Base-by-base conservation (phyloP, 1,284 basidiomycete species). In the Pascua sp. region DNA sequence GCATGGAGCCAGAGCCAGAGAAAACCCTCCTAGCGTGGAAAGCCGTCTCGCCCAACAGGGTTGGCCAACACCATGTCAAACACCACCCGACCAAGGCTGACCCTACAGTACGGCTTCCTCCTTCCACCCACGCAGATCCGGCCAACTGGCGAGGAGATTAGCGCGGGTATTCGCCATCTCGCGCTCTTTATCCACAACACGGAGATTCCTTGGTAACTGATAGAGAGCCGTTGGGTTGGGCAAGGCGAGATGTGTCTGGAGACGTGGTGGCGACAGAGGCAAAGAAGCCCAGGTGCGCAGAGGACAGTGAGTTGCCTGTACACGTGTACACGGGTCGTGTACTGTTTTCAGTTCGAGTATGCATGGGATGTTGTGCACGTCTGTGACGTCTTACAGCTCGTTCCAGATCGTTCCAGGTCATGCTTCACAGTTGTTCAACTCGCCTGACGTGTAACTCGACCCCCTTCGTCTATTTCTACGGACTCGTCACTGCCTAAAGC, bases 81-180 rank as follows among this genome's bases (percentile, higher is more conserved):
- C 24, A 3, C 24, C 24, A 32, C 24, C 24, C 24, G 24, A 32
- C 24, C 24, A 9, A 42, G n/a, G 13, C 50, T 39, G 36, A 47
- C 18, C 11, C 18, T 42, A 17, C 70, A 90, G 84, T 90, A 89
- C 67, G 90, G 89, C 38, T 92, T 90, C 76, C 76, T 87, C 11
- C 78, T 92, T 0, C 90, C 90, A 0, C 78, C 84, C 0, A 77
- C 80, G 55, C 85, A 85, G 80, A 91, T 93, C 63, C 77, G 86
- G 10, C 87, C 89, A 0, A 85, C 88, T 0, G 89, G 87, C 1
- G 86, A 89, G 70, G 90, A 92, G 76, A 85, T 85, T 8, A 79
- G 80, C 5, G 81, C 80, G 16, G 84, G 89, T 72, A 67, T 91
- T 41, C 73, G 81, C 17, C 88, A 86, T 64, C 76, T 92, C 5